Evolutionary conservation across 2,329 filamentous ascomycete genomes (phyloP), one percentile per base, ranked within the genome.

Genomic region (Alternaria brassicae): DNA sequence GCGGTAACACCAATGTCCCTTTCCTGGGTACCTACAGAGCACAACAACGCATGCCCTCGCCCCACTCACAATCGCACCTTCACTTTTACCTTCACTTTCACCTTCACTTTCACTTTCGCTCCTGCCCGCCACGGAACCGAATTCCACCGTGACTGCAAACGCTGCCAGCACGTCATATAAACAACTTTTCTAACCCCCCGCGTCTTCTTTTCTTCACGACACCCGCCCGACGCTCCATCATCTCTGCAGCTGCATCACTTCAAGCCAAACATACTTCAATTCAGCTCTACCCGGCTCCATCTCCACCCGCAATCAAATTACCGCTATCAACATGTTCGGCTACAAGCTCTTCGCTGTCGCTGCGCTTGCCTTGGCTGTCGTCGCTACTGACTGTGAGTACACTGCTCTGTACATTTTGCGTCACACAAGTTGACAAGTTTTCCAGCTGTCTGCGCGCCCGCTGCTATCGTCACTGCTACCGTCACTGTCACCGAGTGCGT

Each of bases 401-500:
- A 21, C 50, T 32, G 21, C 9, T 42, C 28, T 21, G 32, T 12
- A 27, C 52, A 28, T 44, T 63, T 12, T 50, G 49, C 6, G 19
- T 10, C 40, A 19, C 53, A 32, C 27, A 37, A 57, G 32, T 65
- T 70, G 56, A 71, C 48, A 15, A 34, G 9, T 60, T 21, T 51
- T 56, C 42, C 60, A 59, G 65, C 56, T 25, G 36, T 34, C 13
- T 68, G 67, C 58, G 61, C 61, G 36, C 34, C 64, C 21, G 58
- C 67, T n/a, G 60, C 61, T 48, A 73, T 68, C 25, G 66, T 72
- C 23, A 74, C 72, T 49, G 61, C 72, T 48, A 72, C 72, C 49
- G 61, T 73, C 51, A 72, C 67, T 32, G 57, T 68, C 62, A 71
- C 67, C 45, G 61, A 68, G 53, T 74, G 70, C 59, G 60, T 52